Evolutionary conservation across 352 stramenopile genomes (phyloP).

Genomic region (Pythium scleroteichum): DNA sequence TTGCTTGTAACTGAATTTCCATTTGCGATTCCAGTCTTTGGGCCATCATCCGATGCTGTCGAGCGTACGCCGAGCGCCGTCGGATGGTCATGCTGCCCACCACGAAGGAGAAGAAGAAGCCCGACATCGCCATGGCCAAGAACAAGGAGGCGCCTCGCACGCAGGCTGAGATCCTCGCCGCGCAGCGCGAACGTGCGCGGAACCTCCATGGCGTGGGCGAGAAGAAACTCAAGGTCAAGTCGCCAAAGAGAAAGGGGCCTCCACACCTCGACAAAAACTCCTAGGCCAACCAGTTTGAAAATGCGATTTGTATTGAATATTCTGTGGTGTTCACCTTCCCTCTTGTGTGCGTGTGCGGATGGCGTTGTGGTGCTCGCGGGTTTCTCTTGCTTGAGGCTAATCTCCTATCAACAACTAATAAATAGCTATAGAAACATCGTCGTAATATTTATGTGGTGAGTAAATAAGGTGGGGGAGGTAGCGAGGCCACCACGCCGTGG

Average conservation of each 20-base stretch:
- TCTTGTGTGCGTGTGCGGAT: slow-evolving; percentile 4
- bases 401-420: slow-evolving; percentile 31
- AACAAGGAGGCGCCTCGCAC: slow-evolving; percentile 59
- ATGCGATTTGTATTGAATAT: slow-evolving; percentile 3
- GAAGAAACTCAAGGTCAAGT: slow-evolving; percentile 68
- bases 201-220: slow-evolving; percentile 65
- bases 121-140: slow-evolving; percentile 67
- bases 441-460: slow-evolving; percentile 84
- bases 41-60: slow-evolving; percentile 76
- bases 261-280: slow-evolving; percentile 35
- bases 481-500: background rate
- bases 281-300: slow-evolving; percentile 1
- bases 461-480: slow-evolving; percentile 65
- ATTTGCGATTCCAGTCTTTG: slow-evolving; percentile 45
- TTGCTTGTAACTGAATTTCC: slow-evolving; percentile 1
- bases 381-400: slow-evolving; percentile 10
- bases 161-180: slow-evolving; percentile 78
- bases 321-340: slow-evolving; percentile 1
- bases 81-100: slow-evolving; percentile 63
- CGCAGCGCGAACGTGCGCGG: slow-evolving; percentile 66
- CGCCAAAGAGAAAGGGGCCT: slow-evolving; percentile 66
- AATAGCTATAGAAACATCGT: slow-evolving; percentile 43
- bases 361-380: background rate
- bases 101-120: slow-evolving; percentile 73
- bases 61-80: slow-evolving; percentile 52